Evolutionary conservation across 1,139 yeast genomes (phyloP).

Genomic region (Yamadazyma triangularis): DNA sequence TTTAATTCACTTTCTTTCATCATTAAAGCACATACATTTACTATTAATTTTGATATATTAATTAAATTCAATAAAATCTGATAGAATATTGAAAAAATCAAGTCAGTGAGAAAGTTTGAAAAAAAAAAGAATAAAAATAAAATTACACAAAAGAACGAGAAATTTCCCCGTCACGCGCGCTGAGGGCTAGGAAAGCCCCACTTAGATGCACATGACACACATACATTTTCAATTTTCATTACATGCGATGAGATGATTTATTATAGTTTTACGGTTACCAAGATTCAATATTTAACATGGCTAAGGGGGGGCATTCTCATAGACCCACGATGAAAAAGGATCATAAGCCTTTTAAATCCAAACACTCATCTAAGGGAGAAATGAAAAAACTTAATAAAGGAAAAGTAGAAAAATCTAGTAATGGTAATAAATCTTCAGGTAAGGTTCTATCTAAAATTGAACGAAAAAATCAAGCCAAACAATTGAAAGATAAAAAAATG

Average conservation of each 20-base stretch:
- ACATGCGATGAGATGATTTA: slow-evolving; percentile 13
- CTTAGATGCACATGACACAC: slow-evolving; percentile 8
- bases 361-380: slow-evolving; percentile 88
- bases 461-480: slow-evolving; percentile 76
- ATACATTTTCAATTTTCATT: slow-evolving; percentile 4
- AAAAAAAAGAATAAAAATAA: slow-evolving; percentile 8
- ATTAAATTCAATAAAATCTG: slow-evolving; percentile 6
- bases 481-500: slow-evolving; percentile 71
- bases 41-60: slow-evolving; percentile 7
- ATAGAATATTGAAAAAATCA: slow-evolving; percentile 8
- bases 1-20: background rate
- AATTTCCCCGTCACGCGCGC: slow-evolving; percentile 1
- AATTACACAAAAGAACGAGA: slow-evolving; percentile 8
- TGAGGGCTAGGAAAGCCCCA: slow-evolving; percentile 8
- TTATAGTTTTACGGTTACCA: too few species aligned
- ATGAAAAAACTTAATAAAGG: slow-evolving; percentile 79
- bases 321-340: slow-evolving; percentile 77
- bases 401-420: slow-evolving; percentile 66
- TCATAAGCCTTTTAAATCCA: slow-evolving; percentile 86
- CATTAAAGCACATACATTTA: slow-evolving; percentile 12
- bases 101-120: slow-evolving; percentile 5
- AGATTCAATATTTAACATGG: slow-evolving; percentile 35
- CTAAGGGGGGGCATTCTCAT: slow-evolving; percentile 60
- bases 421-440: slow-evolving; percentile 27
- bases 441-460: slow-evolving; percentile 59